Base-by-base conservation (phyloP, 1,284 basidiomycete species). In the Ustilago tritici region DNA sequence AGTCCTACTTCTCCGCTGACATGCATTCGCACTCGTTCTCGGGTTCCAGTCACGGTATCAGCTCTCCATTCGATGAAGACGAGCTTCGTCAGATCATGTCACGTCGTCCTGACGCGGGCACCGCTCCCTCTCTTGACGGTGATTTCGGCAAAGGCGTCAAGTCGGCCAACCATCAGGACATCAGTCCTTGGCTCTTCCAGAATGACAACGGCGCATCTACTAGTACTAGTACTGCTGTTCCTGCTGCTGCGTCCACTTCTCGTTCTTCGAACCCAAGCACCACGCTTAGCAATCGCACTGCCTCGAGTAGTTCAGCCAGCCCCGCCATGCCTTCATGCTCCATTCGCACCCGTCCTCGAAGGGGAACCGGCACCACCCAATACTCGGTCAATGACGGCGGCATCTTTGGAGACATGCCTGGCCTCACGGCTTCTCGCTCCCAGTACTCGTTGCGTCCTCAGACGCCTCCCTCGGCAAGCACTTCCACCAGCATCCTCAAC, bases 141-240 rank as follows among this genome's bases (percentile, higher is more conserved):
- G 64, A 70, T 49, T 67, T 70, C 3, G 67, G 59, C 12, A 66
- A 73, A 19, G 63, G 57, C 8, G 43, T 70, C 55, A 55, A 61
- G 34, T 54, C 64, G 23, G 65, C 64, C 50, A 74, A 76, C 28
- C 66, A 78, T 19, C 67, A 78, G 19, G 79, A 77, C 57, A 80
- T 80, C 69, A 80, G 73, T 28, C 79, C 79, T 15, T 80, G 76
- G 68, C 72, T 80, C 47, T 80, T 76, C 31, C 76, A 78, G 40
- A 63, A 46, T 49, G 71, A 75, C 9, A 56, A 15, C n/a, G 41
- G 62, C 6, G 10, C 63, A 23, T 12, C 55, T 4, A 54, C 63
- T 14, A 54, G 23, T 23, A 23, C 23, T 23, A 23, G 65, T 4
- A 53, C 65, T 9, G 12, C 63, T 23, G n/a, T 60, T 3, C 58